Percentiles rank a stretch among this genome's conserved stretches.
Conservation (phyloP, 2,329 filamentous ascomycete genomes). For the Seiridium unicorne region DNA sequence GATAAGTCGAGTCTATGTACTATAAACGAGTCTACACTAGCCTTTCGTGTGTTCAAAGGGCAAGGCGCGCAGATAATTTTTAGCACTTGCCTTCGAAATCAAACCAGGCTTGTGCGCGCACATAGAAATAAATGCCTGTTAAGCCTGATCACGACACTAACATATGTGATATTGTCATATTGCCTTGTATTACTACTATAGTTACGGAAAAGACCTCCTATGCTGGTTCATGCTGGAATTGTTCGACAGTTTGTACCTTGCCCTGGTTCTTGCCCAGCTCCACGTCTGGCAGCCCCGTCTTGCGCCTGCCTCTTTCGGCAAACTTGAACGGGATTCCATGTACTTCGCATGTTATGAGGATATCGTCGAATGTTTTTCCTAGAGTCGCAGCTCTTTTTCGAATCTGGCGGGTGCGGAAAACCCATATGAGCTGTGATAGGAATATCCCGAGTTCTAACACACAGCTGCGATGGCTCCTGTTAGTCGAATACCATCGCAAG, state of each 20-base stretch:
- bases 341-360: slow-evolving; percentile 34
- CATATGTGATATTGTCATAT: too few relatives aligned
- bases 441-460: slow-evolving; percentile 61
- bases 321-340: slow-evolving; percentile 32
- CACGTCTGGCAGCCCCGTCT: neutral
- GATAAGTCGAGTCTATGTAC: too few relatives aligned
- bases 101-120: too few relatives aligned
- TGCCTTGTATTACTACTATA: too few relatives aligned
- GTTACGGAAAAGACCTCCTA: too few relatives aligned
- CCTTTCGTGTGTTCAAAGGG: too few relatives aligned
- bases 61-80: too few relatives aligned
- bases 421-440: slow-evolving; percentile 57
- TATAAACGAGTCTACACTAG: too few relatives aligned
- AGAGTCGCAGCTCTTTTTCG: slow-evolving; percentile 48
- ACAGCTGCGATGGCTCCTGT: slow-evolving; percentile 34
- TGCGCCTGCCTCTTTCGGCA: slow-evolving; percentile 24
- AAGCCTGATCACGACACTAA: too few relatives aligned
- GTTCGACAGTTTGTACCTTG: neutral
- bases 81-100: too few relatives aligned
- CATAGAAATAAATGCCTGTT: too few relatives aligned
- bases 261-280: neutral
- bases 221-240: neutral
- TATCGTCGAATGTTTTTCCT: slow-evolving; percentile 55
- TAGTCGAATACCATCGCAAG: too few relatives aligned
- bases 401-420: slow-evolving; percentile 50